phyloP scores from a whole-genome alignment of 2,329 filamentous ascomycete genomes.

The Neofusicoccum laricinum region DNA sequence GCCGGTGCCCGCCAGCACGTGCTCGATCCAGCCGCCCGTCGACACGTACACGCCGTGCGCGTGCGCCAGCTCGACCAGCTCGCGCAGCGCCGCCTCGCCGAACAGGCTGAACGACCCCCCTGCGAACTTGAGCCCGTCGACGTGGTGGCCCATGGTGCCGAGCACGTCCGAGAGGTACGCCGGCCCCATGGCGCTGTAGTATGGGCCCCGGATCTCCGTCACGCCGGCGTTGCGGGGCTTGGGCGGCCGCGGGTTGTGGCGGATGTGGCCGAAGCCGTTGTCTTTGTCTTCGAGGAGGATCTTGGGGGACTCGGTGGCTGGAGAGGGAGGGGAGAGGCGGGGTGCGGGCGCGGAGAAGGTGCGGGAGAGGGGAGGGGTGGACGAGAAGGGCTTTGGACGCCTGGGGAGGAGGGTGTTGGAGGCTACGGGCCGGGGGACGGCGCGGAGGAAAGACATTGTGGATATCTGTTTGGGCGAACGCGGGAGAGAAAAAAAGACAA shows the following conservation, averaged over 20 bases:
- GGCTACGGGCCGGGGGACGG: too few species aligned
- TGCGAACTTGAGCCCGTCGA: constrained; percentile 56
- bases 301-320: background rate
- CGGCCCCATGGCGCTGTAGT: constrained; percentile 56
- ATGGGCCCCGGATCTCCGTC: constrained; percentile 56
- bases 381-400: background rate
- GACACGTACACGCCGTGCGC: constrained; percentile 51
- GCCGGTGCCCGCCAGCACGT: constrained; percentile 45
- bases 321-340: background rate
- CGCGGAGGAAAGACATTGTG: background rate
- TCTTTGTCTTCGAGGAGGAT: constrained; percentile 45
- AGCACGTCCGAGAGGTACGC: constrained; percentile 52
- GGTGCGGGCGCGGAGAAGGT: background rate
- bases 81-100: constrained; percentile 43
- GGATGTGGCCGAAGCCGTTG: constrained; percentile 50
- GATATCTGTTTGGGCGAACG: background rate
- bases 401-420: background rate
- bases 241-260: constrained; percentile 47
- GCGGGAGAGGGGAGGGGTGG: background rate
- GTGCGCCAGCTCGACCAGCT: constrained; percentile 51
- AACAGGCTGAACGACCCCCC: constrained; percentile 54
- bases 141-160: constrained; percentile 54
- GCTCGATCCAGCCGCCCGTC: constrained; percentile 56
- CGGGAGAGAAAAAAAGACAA: background rate
- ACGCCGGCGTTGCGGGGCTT: constrained; percentile 52